These are phyloP conservation scores for Barnettozyma sucrosica DNA, from an alignment of 805 yeast genomes.

Conservation along the genomic window DNA sequence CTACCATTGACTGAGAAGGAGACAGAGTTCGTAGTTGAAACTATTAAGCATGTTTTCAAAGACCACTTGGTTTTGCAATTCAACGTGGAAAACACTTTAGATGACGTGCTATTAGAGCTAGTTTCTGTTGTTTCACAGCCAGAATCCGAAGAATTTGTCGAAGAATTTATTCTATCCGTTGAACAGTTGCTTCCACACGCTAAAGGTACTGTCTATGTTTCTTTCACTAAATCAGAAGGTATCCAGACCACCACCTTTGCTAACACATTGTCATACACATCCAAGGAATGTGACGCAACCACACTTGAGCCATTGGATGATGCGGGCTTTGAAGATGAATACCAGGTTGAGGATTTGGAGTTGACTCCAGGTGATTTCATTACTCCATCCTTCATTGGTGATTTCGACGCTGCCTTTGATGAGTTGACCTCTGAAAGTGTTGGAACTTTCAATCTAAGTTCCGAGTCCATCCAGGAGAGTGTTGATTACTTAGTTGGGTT, in stretches of 20 bases:
- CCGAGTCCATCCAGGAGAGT: conserved; percentile 45
- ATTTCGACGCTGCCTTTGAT: conserved; percentile 69
- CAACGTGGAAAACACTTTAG: conserved; percentile 77
- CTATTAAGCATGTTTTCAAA: conserved; percentile 76
- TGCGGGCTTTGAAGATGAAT: conserved; percentile 89
- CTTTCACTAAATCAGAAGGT: conserved; percentile 55
- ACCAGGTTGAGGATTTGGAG: conserved; percentile 77
- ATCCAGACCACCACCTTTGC: conserved; percentile 48
- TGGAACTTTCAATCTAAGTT: conserved; percentile 60
- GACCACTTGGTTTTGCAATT: conserved; percentile 73
- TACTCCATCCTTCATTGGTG: conserved; percentile 69
- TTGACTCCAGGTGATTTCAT: conserved; percentile 78
- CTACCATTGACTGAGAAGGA: conserved; percentile 82
- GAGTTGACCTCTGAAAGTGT: conserved; percentile 57
- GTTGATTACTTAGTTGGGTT: conserved; percentile 46
- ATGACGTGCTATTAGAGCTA: conserved; percentile 69
- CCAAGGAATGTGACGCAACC: conserved; percentile 73
- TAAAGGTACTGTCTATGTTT: conserved; percentile 72
- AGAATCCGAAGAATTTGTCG: conserved; percentile 42
- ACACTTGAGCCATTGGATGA: conserved; percentile 60
- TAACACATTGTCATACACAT: conserved; percentile 64
- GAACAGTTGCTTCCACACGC: conserved; percentile 66
- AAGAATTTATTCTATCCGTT: conserved; percentile 71
- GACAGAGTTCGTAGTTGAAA: conserved; percentile 86
- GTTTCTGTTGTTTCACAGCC: conserved; percentile 67